Evolutionary conservation across 2,329 filamentous ascomycete species (phyloP), one percentile per base, ranked within the genome.

Genomic region (Triangularia setosa): DNA sequence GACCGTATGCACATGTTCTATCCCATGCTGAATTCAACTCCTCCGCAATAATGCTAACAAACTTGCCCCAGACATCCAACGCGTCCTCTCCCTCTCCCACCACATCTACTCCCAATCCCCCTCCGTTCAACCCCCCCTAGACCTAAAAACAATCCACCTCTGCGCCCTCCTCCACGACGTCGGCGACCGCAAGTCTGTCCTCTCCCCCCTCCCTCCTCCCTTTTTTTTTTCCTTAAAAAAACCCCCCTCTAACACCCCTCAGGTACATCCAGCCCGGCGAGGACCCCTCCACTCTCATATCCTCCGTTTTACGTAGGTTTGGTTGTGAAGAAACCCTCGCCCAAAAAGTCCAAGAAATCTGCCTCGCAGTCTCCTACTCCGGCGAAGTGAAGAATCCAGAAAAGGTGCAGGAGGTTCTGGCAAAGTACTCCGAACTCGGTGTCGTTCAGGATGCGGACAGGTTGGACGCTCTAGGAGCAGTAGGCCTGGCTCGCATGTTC

Each of bases 371-470:
- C 18, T 92, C 90, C 67, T 97, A 92, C 79, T 88, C 86, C 2
- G 83, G 84, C 68, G 93, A 97, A 76, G 80, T 85, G 58, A 85
- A 84, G 70, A 81, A 93, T 72, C 88, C 89, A 0, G 78, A 76
- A 5, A 77, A 78, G 12, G 87, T 92, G 8, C 76, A 76, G n/a
- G 76, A 78, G 1, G 80, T 93, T n/a, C 80, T 96, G n/a, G 74
- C 73, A 5, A 73, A 78, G 28, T 80, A 90, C 74, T 91, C 91
- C 1, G 92, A 95, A 75, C 79, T 95, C 33, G 93, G 87, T 0
- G 85, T 96, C 57, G 92, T 97, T 30, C 93, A 97, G 78, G 94
- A 97, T 76, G 93, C 93, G 3, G 94, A 97, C 79, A 83, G 93
- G 6, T 80, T 98, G n/a, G 94, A 98, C 77, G 91, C 93, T 3